These are phyloP conservation scores for Aristolochia californica DNA, from an alignment of 164 flowering plant species.

Conservation along the genomic window DNA sequence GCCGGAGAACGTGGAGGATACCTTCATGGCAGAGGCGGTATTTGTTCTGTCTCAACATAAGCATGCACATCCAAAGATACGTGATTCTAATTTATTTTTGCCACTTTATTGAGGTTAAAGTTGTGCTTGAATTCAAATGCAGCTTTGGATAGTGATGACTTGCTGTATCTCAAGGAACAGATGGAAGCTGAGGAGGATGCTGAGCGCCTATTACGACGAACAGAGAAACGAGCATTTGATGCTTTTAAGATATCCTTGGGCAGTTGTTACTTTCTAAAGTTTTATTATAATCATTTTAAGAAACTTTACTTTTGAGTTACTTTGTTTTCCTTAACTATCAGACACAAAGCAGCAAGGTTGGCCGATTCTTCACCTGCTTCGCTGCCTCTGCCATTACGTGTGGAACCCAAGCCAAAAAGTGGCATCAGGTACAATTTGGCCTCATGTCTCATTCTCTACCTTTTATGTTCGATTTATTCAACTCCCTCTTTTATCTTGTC, in stretches of 20 bases:
- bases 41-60: not conserved
- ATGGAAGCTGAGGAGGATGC: conserved; percentile 99
- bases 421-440: conserved; percentile 57
- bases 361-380: conserved; percentile 82
- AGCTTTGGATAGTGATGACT: conserved; percentile 98
- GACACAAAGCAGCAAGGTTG: conserved; percentile 77
- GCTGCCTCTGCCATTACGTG: conserved; percentile 81
- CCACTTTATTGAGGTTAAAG: too few species aligned
- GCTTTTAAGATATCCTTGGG: conserved; percentile 95
- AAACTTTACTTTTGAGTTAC: not conserved
- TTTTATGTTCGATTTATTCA: not conserved
- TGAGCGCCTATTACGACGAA: conserved; percentile 88
- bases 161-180: conserved; percentile 94
- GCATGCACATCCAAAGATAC: too few species aligned
- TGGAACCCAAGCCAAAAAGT: conserved; percentile 90
- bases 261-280: not conserved
- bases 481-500: not conserved
- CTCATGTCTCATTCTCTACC: not conserved
- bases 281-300: not conserved
- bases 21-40: conserved; percentile 98
- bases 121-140: conserved; percentile 19
- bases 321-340: conserved; percentile 31
- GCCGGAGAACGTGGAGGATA: conserved; percentile 99
- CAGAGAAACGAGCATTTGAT: conserved; percentile 96
- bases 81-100: not conserved